Evolutionary conservation across 2,329 filamentous ascomycete species (phyloP).

Genomic region (Lachnellula arida): DNA sequence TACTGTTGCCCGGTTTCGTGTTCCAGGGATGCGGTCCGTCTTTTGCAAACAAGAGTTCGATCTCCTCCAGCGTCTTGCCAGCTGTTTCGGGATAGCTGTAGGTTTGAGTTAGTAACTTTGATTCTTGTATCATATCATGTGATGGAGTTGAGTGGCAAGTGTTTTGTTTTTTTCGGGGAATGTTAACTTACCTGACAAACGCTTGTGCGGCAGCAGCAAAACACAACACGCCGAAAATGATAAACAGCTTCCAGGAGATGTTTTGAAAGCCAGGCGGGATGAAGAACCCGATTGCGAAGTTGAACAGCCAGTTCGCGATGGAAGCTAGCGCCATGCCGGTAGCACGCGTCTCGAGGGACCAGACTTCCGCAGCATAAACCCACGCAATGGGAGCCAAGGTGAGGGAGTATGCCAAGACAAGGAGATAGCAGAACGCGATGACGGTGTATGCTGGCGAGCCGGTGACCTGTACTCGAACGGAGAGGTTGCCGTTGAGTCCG

Average conservation of each 20-base stretch:
- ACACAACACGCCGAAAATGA: conserved; percentile 45
- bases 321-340: conserved; percentile 54
- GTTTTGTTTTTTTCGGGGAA: background rate
- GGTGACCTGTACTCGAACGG: conserved; percentile 48
- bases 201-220: conserved; percentile 41
- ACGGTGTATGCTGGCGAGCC: conserved; percentile 54
- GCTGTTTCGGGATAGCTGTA: conserved; percentile 33
- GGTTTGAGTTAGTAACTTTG: conserved; percentile 9
- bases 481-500: conserved; percentile 43
- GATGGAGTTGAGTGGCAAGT: background rate
- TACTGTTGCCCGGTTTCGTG: conserved; percentile 14
- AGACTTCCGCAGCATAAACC: conserved; percentile 63
- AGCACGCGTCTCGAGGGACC: conserved; percentile 55
- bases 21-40: conserved; percentile 21
- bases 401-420: conserved; percentile 60
- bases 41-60: conserved; percentile 30
- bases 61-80: conserved; percentile 32
- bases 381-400: conserved; percentile 60
- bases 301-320: conserved; percentile 52
- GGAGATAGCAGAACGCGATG: conserved; percentile 61
- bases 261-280: conserved; percentile 53
- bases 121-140: too few relatives aligned
- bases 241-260: conserved; percentile 50
- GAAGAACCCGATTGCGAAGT: conserved; percentile 55
- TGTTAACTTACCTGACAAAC: conserved; percentile 32